These are phyloP conservation scores for Neurospora intermedia DNA, from an alignment of 495 filamentous ascomycete species.

Conservation along the genomic window DNA sequence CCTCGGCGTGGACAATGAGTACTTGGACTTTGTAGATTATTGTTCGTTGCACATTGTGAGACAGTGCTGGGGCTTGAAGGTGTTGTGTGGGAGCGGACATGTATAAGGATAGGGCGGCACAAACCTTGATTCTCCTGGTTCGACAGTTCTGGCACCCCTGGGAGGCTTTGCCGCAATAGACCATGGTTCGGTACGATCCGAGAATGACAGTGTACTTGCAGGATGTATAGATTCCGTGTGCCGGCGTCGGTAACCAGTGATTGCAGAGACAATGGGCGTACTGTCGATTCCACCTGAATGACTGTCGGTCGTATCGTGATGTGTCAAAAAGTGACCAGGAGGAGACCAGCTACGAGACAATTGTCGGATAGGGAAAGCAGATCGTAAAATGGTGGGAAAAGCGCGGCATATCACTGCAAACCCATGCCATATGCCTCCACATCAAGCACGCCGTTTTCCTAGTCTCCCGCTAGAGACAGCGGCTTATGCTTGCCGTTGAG, in stretches of 20 bases:
- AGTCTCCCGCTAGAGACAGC: not conserved
- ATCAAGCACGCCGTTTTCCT: not conserved
- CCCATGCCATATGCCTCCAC: slow-evolving; percentile 10
- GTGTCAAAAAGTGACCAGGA: slow-evolving; percentile 6
- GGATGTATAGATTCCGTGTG: not conserved
- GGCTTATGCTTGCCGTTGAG: not conserved
- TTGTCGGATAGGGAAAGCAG: slow-evolving; percentile 23
- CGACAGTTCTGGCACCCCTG: slow-evolving; percentile 58
- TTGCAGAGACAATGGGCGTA: not conserved
- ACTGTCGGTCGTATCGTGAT: not conserved
- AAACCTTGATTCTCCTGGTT: slow-evolving; percentile 51
- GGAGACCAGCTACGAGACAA: slow-evolving; percentile 2
- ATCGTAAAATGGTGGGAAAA: slow-evolving; percentile 11
- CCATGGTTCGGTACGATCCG: slow-evolving; percentile 35
- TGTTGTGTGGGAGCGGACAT: not conserved
- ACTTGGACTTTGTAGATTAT: not conserved
- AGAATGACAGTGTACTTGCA: not conserved
- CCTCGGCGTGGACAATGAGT: not conserved
- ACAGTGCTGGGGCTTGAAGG: not conserved
- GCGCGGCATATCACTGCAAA: slow-evolving; percentile 11
- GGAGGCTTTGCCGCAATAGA: slow-evolving; percentile 61
- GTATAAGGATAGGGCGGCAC: not conserved
- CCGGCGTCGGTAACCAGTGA: not conserved
- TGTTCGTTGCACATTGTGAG: not conserved
- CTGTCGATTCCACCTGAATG: not conserved